Percentiles rank a stretch among this genome's conserved stretches.
Conservation (phyloP, 2,329 filamentous ascomycete species). For the Lasiodiplodia sp. region DNA sequence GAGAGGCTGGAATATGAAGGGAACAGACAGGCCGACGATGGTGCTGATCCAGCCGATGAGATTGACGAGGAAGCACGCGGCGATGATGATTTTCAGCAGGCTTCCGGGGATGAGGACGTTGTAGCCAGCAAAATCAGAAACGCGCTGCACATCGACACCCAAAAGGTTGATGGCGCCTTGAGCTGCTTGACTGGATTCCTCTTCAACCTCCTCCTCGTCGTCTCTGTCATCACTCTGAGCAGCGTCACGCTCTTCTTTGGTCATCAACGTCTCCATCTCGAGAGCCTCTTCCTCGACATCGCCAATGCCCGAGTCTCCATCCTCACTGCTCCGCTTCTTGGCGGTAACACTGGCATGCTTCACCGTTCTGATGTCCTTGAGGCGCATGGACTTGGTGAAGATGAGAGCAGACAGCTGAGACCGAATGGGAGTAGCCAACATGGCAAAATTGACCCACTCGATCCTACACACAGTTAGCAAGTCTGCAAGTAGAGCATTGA, state of each 20-base stretch:
- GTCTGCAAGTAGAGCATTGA: too few species aligned
- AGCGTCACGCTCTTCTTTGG: constrained; percentile 43
- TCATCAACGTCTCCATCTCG: constrained; percentile 49
- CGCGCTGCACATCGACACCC: constrained; percentile 73
- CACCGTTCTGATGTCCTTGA: constrained; percentile 75
- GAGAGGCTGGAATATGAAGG: constrained; percentile 17
- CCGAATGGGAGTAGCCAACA: constrained; percentile 61
- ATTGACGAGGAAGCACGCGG: constrained; percentile 69
- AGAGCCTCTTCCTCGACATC: not conserved
- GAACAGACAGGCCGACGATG: not conserved
- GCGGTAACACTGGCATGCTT: constrained; percentile 1
- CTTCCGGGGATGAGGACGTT: constrained; percentile 71
- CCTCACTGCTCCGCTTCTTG: not conserved
- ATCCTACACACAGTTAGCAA: not conserved
- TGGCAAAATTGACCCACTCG: not conserved
- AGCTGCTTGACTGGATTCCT: not conserved
- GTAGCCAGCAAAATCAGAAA: constrained; percentile 72
- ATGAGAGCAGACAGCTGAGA: constrained; percentile 74
- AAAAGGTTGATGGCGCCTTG: constrained; percentile 80
- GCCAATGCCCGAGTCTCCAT: not conserved
- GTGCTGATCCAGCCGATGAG: constrained; percentile 63
- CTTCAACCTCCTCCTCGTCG: not conserved
- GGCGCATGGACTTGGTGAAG: constrained; percentile 77
- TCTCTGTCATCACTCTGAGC: not conserved
- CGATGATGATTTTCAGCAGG: constrained; percentile 69